Evolutionary conservation across 1,284 basidiomycete genomes (phyloP).

Genomic region (Rhodofomes roseus): DNA sequence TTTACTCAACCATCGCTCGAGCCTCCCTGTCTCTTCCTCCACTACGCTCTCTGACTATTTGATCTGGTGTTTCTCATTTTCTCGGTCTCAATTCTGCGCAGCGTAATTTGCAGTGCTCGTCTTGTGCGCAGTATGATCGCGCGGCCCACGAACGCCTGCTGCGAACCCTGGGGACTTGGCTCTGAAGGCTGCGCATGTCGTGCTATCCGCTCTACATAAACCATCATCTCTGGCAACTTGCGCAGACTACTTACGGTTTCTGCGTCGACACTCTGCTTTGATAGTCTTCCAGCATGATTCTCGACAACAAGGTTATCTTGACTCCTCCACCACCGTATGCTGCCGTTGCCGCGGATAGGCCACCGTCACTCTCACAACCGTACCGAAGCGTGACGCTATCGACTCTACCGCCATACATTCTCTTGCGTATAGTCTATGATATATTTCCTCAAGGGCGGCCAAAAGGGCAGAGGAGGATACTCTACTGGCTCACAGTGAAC

Average conservation of each 20-base stretch:
- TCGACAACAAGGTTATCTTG: conserved; percentile 48
- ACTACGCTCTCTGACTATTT: neutral
- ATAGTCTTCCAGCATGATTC: conserved; percentile 26
- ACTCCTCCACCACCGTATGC: conserved; percentile 41
- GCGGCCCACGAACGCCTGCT: neutral
- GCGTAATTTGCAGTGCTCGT: neutral
- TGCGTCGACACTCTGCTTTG: neutral
- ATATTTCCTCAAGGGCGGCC: conserved; percentile 47
- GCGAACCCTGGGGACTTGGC: neutral
- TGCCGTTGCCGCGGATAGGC: conserved; percentile 17
- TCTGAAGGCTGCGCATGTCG: neutral
- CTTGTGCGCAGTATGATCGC: neutral
- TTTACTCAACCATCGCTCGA: neutral
- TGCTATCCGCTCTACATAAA: neutral
- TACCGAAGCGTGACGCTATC: conserved; percentile 28
- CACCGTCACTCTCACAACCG: conserved; percentile 32
- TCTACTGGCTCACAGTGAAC: conserved; percentile 64
- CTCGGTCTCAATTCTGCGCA: neutral
- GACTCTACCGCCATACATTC: conserved; percentile 49
- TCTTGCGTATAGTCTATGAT: conserved; percentile 60
- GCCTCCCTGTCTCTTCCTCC: neutral
- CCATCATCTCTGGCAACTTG: neutral
- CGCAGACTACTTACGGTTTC: neutral
- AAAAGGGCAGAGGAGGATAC: conserved; percentile 55
- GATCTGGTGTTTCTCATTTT: neutral